These are phyloP conservation scores for Fusarium humuli DNA, from an alignment of 2,329 filamentous ascomycete species.

Conservation along the genomic window DNA sequence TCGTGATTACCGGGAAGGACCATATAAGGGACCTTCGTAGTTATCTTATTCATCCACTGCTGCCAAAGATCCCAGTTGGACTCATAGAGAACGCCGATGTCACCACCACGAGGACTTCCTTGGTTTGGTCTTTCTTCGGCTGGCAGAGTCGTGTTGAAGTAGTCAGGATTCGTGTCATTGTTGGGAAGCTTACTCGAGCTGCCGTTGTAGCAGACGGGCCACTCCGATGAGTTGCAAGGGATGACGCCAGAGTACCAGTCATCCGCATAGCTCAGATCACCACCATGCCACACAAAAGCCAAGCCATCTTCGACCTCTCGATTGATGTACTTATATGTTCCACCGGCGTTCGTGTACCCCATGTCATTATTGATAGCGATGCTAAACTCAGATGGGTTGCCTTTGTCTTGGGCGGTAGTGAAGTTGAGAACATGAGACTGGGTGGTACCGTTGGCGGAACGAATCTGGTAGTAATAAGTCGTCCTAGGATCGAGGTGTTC, in stretches of 20 bases:
- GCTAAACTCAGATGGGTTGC: background rate
- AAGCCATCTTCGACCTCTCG: rapidly evolving
- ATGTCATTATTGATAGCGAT: background rate
- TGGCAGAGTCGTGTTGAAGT: background rate
- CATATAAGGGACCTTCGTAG: background rate
- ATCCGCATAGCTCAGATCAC: slow-evolving; percentile 11
- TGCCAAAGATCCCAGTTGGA: slow-evolving; percentile 19
- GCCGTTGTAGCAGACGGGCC: slow-evolving; percentile 11
- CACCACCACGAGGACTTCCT: slow-evolving; percentile 3
- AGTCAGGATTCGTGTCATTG: background rate
- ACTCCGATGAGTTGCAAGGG: rapidly evolving
- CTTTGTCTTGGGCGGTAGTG: background rate
- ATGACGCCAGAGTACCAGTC: slow-evolving; percentile 8
- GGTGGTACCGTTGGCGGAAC: background rate
- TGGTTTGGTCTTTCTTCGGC: background rate
- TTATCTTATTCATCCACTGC: slow-evolving; percentile 4
- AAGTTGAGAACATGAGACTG: background rate
- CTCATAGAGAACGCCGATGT: background rate
- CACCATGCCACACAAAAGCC: background rate
- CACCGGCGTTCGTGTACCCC: background rate
- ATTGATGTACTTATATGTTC: background rate
- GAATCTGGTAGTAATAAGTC: slow-evolving; percentile 1
- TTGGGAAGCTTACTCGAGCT: background rate
- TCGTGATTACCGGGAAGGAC: background rate
- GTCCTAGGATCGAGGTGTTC: background rate